Base-by-base conservation (phyloP, 176 grass and related monocot genomes). In the Cenchrus fungigraminus region DNA sequence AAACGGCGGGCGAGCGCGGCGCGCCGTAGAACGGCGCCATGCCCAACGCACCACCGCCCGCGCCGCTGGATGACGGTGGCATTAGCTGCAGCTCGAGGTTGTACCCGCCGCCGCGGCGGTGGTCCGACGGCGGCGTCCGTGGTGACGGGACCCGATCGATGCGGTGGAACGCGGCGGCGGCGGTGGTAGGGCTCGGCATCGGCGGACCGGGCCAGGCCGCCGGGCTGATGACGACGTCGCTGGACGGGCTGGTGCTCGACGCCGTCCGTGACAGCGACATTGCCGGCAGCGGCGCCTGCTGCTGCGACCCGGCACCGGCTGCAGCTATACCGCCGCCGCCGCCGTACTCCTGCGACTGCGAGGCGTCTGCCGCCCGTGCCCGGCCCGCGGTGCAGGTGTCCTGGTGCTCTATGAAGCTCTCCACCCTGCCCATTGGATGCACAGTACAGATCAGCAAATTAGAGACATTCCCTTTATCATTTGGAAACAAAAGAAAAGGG, bases 331-430 rank as follows among this genome's bases (percentile, higher is more conserved):
- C 9, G 6, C 89, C 60, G 69, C 13, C 22, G n/a, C 51, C 79
- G 82, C 87, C 56, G 12, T 65, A 81, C 32, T 50, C 32, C 63
- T 50, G 37, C 37, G 37, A 40, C 37, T 40, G 65, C 19, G 79
- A 56, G 65, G 53, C 20, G 20, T 81, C 65, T 25, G 67, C 22
- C 9, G 67, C 22, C 9, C 62, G 73, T n/a, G 70, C 63, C 17
- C 81, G 83, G 10, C 91, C 78, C 46, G 77, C 86, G 56, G 77
- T 91, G 90, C 97, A 99, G 32, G 92, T 78, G 82, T 97, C 93
- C 65, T 99, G 97, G 84, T 99, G 97, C 82, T 99, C 94, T 60
- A 99, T 94, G 90, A 99, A 99, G 97, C 97, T 99, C 88, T 99
- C 97, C 71, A 99, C 94, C 86, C 94, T 99, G 90, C 49, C 85